Evolutionary conservation across 805 yeast species (phyloP).

Genomic region (Candida hispaniensis): DNA sequence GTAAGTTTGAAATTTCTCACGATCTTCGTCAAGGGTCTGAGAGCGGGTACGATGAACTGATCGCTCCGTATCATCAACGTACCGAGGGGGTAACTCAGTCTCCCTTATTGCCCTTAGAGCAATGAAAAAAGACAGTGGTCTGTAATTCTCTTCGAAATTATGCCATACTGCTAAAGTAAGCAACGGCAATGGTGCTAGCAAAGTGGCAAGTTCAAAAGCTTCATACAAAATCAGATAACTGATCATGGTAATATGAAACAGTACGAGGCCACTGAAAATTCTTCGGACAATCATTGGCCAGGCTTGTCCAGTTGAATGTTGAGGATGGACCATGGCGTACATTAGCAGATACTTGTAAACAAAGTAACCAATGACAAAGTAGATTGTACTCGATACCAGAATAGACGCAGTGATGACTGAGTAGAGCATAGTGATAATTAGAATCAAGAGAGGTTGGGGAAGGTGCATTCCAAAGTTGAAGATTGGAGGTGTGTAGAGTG

Average conservation of each 20-base stretch:
- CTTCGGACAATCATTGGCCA: constrained; percentile 89
- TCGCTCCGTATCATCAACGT: constrained; percentile 2
- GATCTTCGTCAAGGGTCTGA: constrained; percentile 63
- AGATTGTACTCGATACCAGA: constrained; percentile 69
- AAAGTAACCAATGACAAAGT: constrained; percentile 75
- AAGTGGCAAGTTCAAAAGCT: constrained; percentile 64
- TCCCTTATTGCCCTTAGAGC: constrained; percentile 63
- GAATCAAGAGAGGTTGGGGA: constrained; percentile 82
- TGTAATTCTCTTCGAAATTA: constrained; percentile 70
- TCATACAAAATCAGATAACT: constrained; percentile 77
- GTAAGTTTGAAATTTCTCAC: constrained; percentile 63
- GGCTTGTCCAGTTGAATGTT: constrained; percentile 92
- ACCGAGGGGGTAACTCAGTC: constrained; percentile 13
- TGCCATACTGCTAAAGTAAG: constrained; percentile 55
- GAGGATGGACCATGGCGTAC: constrained; percentile 87
- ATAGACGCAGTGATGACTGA: constrained; percentile 85
- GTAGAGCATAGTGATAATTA: constrained; percentile 76
- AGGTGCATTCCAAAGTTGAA: constrained; percentile 85
- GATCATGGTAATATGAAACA: constrained; percentile 87
- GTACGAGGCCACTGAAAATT: constrained; percentile 63
- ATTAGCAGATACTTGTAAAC: constrained; percentile 86
- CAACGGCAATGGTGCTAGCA: constrained; percentile 66
- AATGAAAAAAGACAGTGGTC: constrained; percentile 74
- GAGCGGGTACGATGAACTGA: constrained; percentile 19
- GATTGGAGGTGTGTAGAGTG: constrained; percentile 74